These are phyloP conservation scores for Backusella westeae DNA, from an alignment of 192 early-diverging fungal genomes.

Conservation along the genomic window DNA sequence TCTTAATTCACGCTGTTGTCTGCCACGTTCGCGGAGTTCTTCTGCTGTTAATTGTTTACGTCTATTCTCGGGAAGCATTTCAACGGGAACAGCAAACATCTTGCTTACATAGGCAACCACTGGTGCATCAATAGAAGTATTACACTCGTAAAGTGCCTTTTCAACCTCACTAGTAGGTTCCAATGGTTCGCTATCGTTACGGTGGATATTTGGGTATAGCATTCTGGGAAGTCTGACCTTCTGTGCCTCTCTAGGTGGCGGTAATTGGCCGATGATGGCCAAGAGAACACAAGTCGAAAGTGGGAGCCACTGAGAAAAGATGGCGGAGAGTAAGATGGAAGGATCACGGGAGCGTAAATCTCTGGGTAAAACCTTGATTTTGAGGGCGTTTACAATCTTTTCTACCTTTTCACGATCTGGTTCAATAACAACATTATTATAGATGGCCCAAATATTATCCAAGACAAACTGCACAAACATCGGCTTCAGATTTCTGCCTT, in stretches of 20 bases:
- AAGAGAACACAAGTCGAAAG: constrained; percentile 85
- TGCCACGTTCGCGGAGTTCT: constrained; percentile 81
- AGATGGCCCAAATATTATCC: constrained; percentile 94
- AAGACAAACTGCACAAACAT: constrained; percentile 97
- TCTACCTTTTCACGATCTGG: constrained; percentile 83
- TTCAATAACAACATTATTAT: constrained; percentile 71
- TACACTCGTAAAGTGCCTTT: constrained; percentile 74
- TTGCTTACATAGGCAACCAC: constrained; percentile 90
- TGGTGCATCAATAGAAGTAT: constrained; percentile 56
- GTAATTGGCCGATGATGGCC: constrained; percentile 84
- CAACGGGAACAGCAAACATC: constrained; percentile 83
- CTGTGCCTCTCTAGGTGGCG: constrained; percentile 84
- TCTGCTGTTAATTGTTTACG: constrained; percentile 77
- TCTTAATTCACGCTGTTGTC: constrained; percentile 40
- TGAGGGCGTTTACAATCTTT: constrained; percentile 87
- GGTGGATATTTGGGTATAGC: constrained; percentile 55
- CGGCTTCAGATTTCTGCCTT: constrained; percentile 83
- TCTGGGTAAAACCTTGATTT: constrained; percentile 87
- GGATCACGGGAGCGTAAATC: constrained; percentile 88
- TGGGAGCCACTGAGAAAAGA: constrained; percentile 96
- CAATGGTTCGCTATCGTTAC: constrained; percentile 30
- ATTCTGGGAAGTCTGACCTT: constrained; percentile 74
- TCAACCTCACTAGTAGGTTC: constrained; percentile 61
- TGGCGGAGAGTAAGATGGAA: constrained; percentile 66
- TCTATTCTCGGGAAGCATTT: constrained; percentile 71